These are phyloP conservation scores for Alternaria conjuncta DNA, from an alignment of 2,329 filamentous ascomycete genomes.

Conservation along the genomic window DNA sequence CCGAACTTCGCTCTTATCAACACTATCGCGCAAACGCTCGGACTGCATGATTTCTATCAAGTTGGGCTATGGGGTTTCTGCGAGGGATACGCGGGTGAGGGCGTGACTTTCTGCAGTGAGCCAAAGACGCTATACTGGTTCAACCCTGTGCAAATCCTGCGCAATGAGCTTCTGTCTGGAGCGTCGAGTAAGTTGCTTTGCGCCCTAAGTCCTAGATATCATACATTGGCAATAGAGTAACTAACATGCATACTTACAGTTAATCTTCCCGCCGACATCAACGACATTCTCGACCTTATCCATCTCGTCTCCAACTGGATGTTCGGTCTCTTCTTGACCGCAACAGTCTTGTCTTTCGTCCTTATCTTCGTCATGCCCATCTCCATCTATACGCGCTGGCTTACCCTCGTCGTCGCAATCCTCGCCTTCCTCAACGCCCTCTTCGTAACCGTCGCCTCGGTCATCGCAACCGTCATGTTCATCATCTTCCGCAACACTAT, in stretches of 20 bases:
- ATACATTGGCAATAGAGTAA: neutral
- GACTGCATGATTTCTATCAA: constrained; percentile 92
- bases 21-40: constrained; percentile 83
- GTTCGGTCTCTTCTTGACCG: constrained; percentile 85
- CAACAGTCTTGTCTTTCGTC: constrained; percentile 71
- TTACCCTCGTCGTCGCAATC: constrained; percentile 70
- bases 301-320: constrained; percentile 79
- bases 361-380: constrained; percentile 70
- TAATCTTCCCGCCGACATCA: constrained; percentile 76
- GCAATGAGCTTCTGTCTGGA: constrained; percentile 79
- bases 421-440: constrained; percentile 72
- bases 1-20: constrained; percentile 80
- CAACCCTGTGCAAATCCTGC: constrained; percentile 82
- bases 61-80: constrained; percentile 93
- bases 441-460: constrained; percentile 70
- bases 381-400: constrained; percentile 60
- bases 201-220: too few species aligned
- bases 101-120: constrained; percentile 76
- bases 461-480: constrained; percentile 84
- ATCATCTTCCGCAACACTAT: constrained; percentile 81
- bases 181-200: constrained; percentile 67
- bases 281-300: constrained; percentile 75
- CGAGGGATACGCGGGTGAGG: constrained; percentile 78
- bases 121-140: constrained; percentile 83
- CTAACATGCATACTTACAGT: constrained; percentile 55